Base-by-base conservation (phyloP, 306 rosid genomes). In the Vicia faba region DNA sequence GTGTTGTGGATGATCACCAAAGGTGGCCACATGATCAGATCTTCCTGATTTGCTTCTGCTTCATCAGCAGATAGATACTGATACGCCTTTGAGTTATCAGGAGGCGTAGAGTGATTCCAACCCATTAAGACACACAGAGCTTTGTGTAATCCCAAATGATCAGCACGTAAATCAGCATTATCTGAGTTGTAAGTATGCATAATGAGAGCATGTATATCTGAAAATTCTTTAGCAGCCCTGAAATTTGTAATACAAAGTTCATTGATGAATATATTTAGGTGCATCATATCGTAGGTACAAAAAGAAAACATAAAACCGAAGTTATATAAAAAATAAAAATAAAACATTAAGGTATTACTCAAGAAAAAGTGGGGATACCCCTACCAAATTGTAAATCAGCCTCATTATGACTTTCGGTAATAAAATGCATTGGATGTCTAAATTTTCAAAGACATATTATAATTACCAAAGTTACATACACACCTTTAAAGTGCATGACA, bases 1-100 rank as follows among this genome's bases (percentile, higher is more conserved):
- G 97, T 85, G 77, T 95, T 95, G 77, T 95, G 99, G 75, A 95
- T 82, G 64, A 95, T 88, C 80, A 95, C 99, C 88, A 88, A 36
- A 75, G 99, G 99, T 36, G 99, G 99, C 99, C 99, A 95, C 89
- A 95, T 70, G 78, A 95, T 78, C 79, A 95, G 86, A 84, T 95
- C 99, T 74, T 91, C 96, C 82, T 69, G 89, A 57, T 95, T 90
- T 72, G 87, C 89, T 70, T 91, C 91, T 84, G 96, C 99, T 85
- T 88, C 97, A 50, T 86, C 90, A 73, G 95, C 91, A 64, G 99
- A 76, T 78, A 86, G 83, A 70, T 85, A 82, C 76, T 80, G 88
- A 84, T 95, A 95, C 0, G 91, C 80, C 89, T 79, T 95, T 39
- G 95, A 84, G 83, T 76, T 91, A 85, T 95, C 97, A 39, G 99